Conservation (phyloP, 2,329 filamentous ascomycete genomes). For the Aspergillus viridinutans region DNA sequence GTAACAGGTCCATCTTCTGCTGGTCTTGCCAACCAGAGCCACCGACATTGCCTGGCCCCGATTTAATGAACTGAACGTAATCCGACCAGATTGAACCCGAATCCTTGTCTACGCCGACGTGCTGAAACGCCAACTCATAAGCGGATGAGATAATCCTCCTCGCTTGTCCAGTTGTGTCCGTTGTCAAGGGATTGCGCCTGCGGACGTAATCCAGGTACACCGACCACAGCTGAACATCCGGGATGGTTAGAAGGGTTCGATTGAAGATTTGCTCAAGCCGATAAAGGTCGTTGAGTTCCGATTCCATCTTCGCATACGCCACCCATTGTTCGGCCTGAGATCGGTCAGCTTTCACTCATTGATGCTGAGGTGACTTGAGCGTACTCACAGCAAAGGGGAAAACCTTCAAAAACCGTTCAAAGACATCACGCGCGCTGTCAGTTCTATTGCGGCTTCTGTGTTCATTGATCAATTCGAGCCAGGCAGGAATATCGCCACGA, state of each 20-base stretch:
- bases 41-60: constrained; percentile 77
- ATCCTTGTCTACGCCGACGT: constrained; percentile 87
- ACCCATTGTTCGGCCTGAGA: constrained; percentile 85
- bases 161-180: constrained; percentile 70
- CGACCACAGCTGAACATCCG: constrained; percentile 84
- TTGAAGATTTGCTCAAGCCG: constrained; percentile 80
- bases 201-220: constrained; percentile 94
- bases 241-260: constrained; percentile 70
- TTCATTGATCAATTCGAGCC: constrained; percentile 81
- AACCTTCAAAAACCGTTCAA: constrained; percentile 78
- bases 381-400: constrained; percentile 86
- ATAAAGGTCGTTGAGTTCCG: constrained; percentile 76
- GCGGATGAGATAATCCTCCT: constrained; percentile 76
- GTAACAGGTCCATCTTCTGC: constrained; percentile 92
- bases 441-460: constrained; percentile 76
- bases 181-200: constrained; percentile 78
- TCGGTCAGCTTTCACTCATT: constrained; percentile 30
- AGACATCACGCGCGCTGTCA: constrained; percentile 74
- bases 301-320: constrained; percentile 82
- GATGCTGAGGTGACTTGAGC: background rate
- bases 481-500: constrained; percentile 86
- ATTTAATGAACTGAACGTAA: constrained; percentile 90
- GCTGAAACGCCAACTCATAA: constrained; percentile 87
- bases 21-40: constrained; percentile 92
- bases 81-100: constrained; percentile 89